These are phyloP conservation scores for Ustilago loliicola DNA, from an alignment of 1,284 basidiomycete species.

Conservation along the genomic window DNA sequence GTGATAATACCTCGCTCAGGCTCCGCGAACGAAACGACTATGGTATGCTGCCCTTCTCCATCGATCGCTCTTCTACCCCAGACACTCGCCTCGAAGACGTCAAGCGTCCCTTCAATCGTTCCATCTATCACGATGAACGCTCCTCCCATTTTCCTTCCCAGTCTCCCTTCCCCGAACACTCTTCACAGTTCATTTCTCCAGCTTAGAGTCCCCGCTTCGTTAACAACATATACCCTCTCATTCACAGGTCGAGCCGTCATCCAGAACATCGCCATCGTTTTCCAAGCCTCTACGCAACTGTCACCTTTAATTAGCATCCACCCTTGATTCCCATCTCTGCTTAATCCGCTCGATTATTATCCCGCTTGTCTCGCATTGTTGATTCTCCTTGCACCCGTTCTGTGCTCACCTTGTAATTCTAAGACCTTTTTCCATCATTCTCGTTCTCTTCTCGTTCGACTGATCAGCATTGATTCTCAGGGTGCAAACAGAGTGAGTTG, in stretches of 20 bases:
- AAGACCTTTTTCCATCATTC: neutral
- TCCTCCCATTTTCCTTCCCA: neutral
- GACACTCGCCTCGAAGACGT: slow-evolving; percentile 51
- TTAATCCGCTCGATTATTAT: neutral
- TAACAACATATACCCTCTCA: slow-evolving; percentile 16
- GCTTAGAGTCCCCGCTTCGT: neutral
- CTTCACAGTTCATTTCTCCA: slow-evolving; percentile 9
- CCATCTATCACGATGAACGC: slow-evolving; percentile 12
- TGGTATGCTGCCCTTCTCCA: slow-evolving; percentile 36
- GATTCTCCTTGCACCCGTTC: neutral
- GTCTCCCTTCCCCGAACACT: neutral
- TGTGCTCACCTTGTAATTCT: slow-evolving; percentile 17
- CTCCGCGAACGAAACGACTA: slow-evolving; percentile 39
- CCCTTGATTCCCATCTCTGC: slow-evolving; percentile 1
- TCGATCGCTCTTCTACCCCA: slow-evolving; percentile 50
- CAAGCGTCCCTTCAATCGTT: slow-evolving; percentile 45
- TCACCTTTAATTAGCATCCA: slow-evolving; percentile 33
- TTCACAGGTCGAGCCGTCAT: slow-evolving; percentile 6
- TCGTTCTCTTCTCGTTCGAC: neutral
- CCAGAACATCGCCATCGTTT: neutral
- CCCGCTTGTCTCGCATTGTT: neutral
- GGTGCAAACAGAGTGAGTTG: neutral
- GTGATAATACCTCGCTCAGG: slow-evolving; percentile 40
- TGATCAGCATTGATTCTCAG: neutral
- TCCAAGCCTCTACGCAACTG: slow-evolving; percentile 10